Evolutionary conservation across 1,284 basidiomycete genomes (phyloP).

Genomic region (Papiliotrema nemorosa): DNA sequence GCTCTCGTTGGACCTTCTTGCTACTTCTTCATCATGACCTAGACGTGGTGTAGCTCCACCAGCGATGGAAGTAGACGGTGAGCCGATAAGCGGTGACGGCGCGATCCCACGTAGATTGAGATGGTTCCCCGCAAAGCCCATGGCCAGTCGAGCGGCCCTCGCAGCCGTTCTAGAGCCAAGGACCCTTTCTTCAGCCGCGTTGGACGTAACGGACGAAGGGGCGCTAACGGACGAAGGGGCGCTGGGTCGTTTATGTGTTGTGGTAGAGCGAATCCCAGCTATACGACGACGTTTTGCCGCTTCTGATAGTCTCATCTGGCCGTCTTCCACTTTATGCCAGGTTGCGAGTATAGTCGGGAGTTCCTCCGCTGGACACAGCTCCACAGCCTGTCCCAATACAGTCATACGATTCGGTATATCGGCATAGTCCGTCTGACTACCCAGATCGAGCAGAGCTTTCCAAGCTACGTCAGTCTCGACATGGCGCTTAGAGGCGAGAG

Average conservation of each 20-base stretch:
- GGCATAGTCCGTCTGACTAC: slow-evolving; percentile 68
- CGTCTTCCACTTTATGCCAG: slow-evolving; percentile 59
- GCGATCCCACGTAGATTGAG: slow-evolving; percentile 7
- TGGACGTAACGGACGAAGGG: neutral
- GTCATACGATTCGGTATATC: slow-evolving; percentile 64
- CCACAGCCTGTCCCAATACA: slow-evolving; percentile 75
- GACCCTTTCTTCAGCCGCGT: slow-evolving; percentile 29
- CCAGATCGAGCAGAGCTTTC: slow-evolving; percentile 53
- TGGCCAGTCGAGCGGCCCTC: slow-evolving; percentile 39
- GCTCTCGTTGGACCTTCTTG: slow-evolving; percentile 5
- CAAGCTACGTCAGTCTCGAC: slow-evolving; percentile 51
- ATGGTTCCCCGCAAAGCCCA: slow-evolving; percentile 19
- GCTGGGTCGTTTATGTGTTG: slow-evolving; percentile 4
- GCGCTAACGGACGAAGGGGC: slow-evolving; percentile 2
- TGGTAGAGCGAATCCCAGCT: slow-evolving; percentile 13
- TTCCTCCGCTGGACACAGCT: slow-evolving; percentile 78
- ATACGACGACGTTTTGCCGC: slow-evolving; percentile 24
- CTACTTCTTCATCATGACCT: neutral
- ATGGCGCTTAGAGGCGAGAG: slow-evolving; percentile 50
- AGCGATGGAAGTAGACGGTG: neutral
- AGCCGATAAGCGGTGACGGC: neutral
- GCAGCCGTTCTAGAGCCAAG: slow-evolving; percentile 45
- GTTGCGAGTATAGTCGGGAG: slow-evolving; percentile 66
- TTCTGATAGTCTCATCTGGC: slow-evolving; percentile 25
- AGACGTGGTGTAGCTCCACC: neutral